These are phyloP conservation scores for Lentinula novae-zelandiae DNA, from an alignment of 1,284 basidiomycete genomes.

Conservation along the genomic window DNA sequence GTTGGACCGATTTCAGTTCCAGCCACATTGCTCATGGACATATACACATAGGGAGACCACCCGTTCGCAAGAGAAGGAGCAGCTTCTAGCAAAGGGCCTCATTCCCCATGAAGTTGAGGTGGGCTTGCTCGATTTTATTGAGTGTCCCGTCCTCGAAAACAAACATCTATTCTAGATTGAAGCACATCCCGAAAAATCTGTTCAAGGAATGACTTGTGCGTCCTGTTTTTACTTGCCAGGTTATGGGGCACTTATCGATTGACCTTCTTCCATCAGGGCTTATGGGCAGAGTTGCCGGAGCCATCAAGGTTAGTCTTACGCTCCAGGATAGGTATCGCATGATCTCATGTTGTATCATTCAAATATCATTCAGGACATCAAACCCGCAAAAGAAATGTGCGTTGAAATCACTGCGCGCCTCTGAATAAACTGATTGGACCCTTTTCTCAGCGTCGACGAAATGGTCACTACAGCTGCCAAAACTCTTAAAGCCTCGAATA, in stretches of 20 bases:
- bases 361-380: conserved; percentile 49
- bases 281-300: conserved; percentile 84
- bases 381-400: conserved; percentile 79
- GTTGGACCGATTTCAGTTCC: not conserved
- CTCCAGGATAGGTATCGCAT: conserved; percentile 4
- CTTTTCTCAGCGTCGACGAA: conserved; percentile 21
- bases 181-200: conserved; percentile 63
- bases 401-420: conserved; percentile 20
- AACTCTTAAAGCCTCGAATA: conserved; percentile 20
- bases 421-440: not conserved
- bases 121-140: not conserved
- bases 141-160: not conserved
- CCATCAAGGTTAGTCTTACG: conserved; percentile 51
- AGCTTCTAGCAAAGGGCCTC: conserved; percentile 61
- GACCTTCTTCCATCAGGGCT: conserved; percentile 47
- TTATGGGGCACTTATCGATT: not conserved
- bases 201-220: conserved; percentile 59
- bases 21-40: conserved; percentile 3
- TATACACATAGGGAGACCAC: conserved; percentile 49
- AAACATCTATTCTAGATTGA: conserved; percentile 45
- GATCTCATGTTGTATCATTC: not conserved
- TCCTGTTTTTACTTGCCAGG: not conserved
- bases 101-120: conserved; percentile 63
- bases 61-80: conserved; percentile 54
- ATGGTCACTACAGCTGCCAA: conserved; percentile 23